phyloP scores from a whole-genome alignment of 352 stramenopile genomes.

The Saprolegnia diclina region DNA sequence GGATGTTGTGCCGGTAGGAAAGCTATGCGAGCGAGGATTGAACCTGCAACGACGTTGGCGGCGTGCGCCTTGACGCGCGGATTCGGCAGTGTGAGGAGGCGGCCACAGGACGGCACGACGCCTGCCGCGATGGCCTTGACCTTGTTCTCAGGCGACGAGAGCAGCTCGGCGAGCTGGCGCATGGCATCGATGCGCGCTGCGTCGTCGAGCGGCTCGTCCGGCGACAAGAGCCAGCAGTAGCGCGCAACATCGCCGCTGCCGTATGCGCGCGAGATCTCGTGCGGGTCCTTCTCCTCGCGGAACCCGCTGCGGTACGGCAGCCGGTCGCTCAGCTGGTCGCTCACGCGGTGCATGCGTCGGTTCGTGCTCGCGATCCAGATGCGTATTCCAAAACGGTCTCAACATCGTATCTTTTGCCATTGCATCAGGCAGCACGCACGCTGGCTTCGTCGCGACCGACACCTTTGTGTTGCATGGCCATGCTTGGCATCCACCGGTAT shows the following conservation, averaged over 20 bases:
- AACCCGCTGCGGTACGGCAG: slow-evolving; percentile 24
- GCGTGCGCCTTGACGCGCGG: not conserved
- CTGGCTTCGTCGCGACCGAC: not conserved
- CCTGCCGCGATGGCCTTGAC: slow-evolving; percentile 16
- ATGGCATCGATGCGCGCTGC: slow-evolving; percentile 1
- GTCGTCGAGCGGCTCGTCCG: slow-evolving; percentile 6
- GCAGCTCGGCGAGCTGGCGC: slow-evolving; percentile 3
- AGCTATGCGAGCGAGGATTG: not conserved
- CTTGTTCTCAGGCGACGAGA: slow-evolving; percentile 21
- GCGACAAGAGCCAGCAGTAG: slow-evolving; percentile 17
- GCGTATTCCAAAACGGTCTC: not conserved
- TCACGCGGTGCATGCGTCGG: slow-evolving; percentile 21
- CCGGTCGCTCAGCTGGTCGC: slow-evolving; percentile 20
- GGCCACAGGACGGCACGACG: slow-evolving; percentile 12
- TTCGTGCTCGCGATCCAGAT: not conserved
- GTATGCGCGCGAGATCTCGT: slow-evolving; percentile 17
- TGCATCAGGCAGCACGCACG: not conserved
- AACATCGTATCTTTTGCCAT: not conserved
- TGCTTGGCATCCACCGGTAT: too few species aligned
- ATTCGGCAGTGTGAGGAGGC: slow-evolving; percentile 13
- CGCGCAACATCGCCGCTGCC: slow-evolving; percentile 9
- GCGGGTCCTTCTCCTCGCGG: slow-evolving; percentile 16
- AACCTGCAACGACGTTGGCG: slow-evolving; percentile 11
- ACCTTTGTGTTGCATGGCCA: too few species aligned
- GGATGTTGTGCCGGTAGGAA: not conserved